Evolutionary conservation across 1,139 yeast species (phyloP).

Genomic region (Maudiozyma humilis): DNA sequence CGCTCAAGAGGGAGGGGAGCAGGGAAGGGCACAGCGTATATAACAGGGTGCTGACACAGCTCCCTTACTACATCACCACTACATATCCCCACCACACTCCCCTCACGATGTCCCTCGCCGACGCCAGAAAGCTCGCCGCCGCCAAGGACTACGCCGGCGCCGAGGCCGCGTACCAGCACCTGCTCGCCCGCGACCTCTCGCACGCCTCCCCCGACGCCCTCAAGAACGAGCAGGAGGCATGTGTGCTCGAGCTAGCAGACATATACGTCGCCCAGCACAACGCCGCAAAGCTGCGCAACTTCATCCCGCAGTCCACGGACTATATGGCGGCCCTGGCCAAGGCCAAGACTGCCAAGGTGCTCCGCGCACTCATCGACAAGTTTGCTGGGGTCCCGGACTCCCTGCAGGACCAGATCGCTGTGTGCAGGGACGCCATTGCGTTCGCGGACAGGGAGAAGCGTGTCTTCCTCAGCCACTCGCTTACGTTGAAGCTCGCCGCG

Average conservation of each 20-base stretch:
- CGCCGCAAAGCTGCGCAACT: conserved; percentile 45
- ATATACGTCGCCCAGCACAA: conserved; percentile 42
- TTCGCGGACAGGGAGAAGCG: conserved; percentile 85
- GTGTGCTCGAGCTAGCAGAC: conserved; percentile 57
- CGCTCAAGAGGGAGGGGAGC: too few relatives aligned
- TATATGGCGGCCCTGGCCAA: conserved; percentile 74
- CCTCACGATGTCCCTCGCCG: conserved; percentile 34
- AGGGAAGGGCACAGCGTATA: too few relatives aligned
- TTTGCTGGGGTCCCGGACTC: conserved; percentile 64
- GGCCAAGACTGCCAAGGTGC: conserved; percentile 88
- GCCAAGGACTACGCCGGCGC: conserved; percentile 46
- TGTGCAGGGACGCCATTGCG: conserved; percentile 71
- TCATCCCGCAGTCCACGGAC: conserved; percentile 62
- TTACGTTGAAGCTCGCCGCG: conserved; percentile 76
- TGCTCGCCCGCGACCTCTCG: conserved; percentile 20
- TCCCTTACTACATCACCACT: neutral
- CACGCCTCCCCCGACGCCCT: conserved; percentile 32
- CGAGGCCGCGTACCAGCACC: conserved; percentile 41
- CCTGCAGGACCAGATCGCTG: conserved; percentile 60
- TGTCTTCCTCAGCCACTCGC: conserved; percentile 78
- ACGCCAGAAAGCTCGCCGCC: conserved; percentile 51
- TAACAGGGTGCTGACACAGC: too few relatives aligned
- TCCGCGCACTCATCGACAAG: conserved; percentile 65
- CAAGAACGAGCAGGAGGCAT: conserved; percentile 48
- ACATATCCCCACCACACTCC: neutral